Evolutionary conservation across 2,329 filamentous ascomycete genomes (phyloP), one percentile per base, ranked within the genome.

Genomic region (Helicocarpus griseus): DNA sequence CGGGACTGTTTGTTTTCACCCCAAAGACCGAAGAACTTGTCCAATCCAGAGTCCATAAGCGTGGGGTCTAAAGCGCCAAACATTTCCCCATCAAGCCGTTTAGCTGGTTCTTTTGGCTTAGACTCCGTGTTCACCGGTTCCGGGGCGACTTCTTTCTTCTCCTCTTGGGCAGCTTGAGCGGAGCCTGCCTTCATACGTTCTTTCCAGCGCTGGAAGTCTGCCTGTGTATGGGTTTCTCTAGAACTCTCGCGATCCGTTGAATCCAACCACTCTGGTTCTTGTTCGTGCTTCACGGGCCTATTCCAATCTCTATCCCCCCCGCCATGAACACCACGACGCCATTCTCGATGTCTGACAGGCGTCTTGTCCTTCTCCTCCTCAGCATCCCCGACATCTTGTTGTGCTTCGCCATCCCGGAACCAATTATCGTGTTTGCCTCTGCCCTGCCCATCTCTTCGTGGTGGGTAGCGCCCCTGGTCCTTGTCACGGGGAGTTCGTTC

Each of bases 201-300:
- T 77, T 95, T 95, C 82, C 91, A 96, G 59, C 87, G 87, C 70
- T 94, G 85, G 67, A 96, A 94, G 58, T 96, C 90, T 63, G 94
- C 89, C 61, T 88, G 85, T 0, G 89, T 95, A 60, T 88, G 86
- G 4, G 77, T 79, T 60, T 85, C 81, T 33, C 79, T 73, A 60
- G 85, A 81, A 48, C 87, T 85, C 53, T 85, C 83, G 21, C 77
- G 70, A 41, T 75, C 77, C 14, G 82, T 81, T 53, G 84, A 79
- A 63, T 94, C 89, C 68, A 95, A 77, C 91, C 90, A 95, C 68
- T 95, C 90, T 4, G 91, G 90, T 48, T 95, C 88, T 57, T 87
- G 83, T 64, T 94, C 89, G 57, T 78, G 68, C 56, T 75, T 78
- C 36, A 67, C 71, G 51, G 73, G 73, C 45, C 75, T 68, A 52